Conservation (phyloP, 1,139 yeast species). For the Sugiyamaella pinicola region DNA sequence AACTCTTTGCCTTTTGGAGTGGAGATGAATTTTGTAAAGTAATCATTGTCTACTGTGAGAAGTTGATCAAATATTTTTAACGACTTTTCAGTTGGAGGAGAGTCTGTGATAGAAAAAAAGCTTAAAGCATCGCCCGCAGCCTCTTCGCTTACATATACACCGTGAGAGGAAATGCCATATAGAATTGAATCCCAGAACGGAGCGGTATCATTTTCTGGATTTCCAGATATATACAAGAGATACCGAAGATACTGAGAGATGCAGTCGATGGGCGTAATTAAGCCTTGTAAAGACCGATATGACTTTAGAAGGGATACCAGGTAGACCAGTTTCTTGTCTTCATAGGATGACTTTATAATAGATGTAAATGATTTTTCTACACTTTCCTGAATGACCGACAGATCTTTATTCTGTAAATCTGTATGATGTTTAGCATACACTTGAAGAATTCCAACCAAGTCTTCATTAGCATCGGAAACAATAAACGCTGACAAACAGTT, state of each 20-base stretch:
- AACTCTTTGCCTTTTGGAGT: conserved; percentile 27
- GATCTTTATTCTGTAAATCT: conserved; percentile 13
- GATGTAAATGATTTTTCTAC: conserved; percentile 27
- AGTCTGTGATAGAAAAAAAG: conserved; percentile 20
- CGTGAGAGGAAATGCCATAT: conserved; percentile 29
- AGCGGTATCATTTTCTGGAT: neutral
- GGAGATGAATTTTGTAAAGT: conserved; percentile 27
- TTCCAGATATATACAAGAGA: conserved; percentile 3
- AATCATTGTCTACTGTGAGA: conserved; percentile 10
- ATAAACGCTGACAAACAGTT: conserved; percentile 26
- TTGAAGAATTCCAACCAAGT: conserved; percentile 23
- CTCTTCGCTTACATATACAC: conserved; percentile 29
- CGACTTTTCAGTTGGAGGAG: neutral
- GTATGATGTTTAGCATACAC: conserved; percentile 5
- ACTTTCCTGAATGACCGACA: conserved; percentile 21
- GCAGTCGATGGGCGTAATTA: conserved; percentile 25
- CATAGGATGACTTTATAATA: conserved; percentile 27
- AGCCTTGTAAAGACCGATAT: conserved; percentile 22
- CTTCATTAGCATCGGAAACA: conserved; percentile 28
- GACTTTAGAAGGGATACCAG: conserved; percentile 26
- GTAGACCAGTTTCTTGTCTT: conserved; percentile 32
- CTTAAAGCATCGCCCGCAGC: conserved; percentile 27
- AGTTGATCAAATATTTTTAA: conserved; percentile 7
- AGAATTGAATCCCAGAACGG: conserved; percentile 30
- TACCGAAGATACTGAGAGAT: conserved; percentile 17